Evolutionary conservation across 352 stramenopile genomes (phyloP).

Genomic region (Discostella stelligera): DNA sequence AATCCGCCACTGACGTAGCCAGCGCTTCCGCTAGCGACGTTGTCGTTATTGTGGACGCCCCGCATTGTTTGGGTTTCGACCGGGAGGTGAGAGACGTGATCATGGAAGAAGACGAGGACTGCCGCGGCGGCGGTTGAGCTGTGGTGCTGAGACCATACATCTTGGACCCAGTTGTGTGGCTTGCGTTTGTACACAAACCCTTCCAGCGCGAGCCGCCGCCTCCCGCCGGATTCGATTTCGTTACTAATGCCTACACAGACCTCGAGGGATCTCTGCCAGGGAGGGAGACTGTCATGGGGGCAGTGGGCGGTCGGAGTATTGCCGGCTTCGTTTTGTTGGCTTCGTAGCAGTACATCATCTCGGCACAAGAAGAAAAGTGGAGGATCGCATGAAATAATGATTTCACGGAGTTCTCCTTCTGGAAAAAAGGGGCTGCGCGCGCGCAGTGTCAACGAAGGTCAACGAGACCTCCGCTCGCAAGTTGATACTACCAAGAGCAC

Average conservation of each 20-base stretch:
- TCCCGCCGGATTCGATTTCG: background rate
- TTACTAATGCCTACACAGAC: background rate
- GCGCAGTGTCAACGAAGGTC: too few relatives aligned
- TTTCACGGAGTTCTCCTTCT: too few relatives aligned
- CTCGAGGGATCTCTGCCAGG: background rate
- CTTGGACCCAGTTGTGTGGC: background rate
- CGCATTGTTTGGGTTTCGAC: constrained; percentile 1
- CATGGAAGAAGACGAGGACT: background rate
- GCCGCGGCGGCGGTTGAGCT: constrained; percentile 2
- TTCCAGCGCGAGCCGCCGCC: too few relatives aligned
- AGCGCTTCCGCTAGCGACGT: constrained; percentile 41
- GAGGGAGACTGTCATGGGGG: background rate
- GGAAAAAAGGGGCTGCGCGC: too few relatives aligned
- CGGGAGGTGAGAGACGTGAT: constrained; percentile 18
- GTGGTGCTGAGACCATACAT: constrained; percentile 11
- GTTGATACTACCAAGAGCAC: too few relatives aligned
- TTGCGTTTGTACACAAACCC: background rate
- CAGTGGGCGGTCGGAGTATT: background rate
- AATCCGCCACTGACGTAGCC: constrained; percentile 41
- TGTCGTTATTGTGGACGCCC: background rate
- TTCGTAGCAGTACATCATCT: background rate
- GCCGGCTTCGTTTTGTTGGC: background rate
- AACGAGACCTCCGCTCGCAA: too few relatives aligned
- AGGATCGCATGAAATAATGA: too few relatives aligned
- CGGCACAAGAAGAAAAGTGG: background rate